Base-by-base conservation (phyloP, 345 rosid species). In the Acer campestre region DNA sequence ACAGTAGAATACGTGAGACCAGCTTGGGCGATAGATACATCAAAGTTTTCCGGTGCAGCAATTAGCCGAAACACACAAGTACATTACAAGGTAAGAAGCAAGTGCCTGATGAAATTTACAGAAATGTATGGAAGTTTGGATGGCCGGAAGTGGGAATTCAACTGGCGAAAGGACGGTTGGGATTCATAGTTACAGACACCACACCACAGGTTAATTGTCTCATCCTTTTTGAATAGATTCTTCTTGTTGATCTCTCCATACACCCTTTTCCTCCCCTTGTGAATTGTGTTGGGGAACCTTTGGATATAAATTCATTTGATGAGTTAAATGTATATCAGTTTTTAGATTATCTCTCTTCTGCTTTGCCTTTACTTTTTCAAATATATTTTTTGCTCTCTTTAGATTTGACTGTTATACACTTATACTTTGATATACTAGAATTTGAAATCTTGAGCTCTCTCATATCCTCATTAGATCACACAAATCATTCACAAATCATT, bases 1-100 rank as follows among this genome's bases (percentile, higher is more conserved):
- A 82, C 88, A 0, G 99, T 94, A 2, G 99, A 92, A 71, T 96
- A 96, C 13, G 93, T 96, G 81, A 94, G 88, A 75, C 98, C 99
- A 2, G 80, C 87, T 12, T 94, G 93, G 92, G 89, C 94, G 11
- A 74, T 96, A 10, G 99, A 96, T 62, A 96, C 97, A 25, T 96
- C 99, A 7, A 96, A 94, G 76, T 59, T 92, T 68, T 88, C 99
- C 0, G 90, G 98, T 10, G 98, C 85, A 25, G 99, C 99, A 7
- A 94, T 96, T 10, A 94, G 98, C 83, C 74, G 84, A 70, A 81
- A 96, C 84, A 96, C 99, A 2, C 82, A 90, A 16, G 83, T 44
- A 27, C 99, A 96, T 82, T 96, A 94, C 90, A 76, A 66, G 58
- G 78, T 76, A 74, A 89, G 99, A 84, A 96, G 97, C 4, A 40